Conservation (phyloP, 176 grass and related monocot genomes). For the Bolboschoenus planiculmis region DNA sequence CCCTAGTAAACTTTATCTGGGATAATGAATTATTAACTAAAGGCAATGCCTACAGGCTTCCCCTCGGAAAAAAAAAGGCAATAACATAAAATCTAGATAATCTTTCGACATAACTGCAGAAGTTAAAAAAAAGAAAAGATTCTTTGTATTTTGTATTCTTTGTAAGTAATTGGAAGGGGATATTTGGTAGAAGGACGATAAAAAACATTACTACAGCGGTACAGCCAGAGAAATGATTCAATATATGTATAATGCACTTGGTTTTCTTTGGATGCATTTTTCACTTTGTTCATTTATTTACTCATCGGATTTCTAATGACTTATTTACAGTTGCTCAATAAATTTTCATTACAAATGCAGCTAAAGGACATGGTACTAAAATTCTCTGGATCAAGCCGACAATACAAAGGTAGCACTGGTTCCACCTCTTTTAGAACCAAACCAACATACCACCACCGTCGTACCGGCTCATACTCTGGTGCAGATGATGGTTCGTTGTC, state of each 20-base stretch:
- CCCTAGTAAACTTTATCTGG: not conserved
- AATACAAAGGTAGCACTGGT: constrained; percentile 40
- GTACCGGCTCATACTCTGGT: constrained; percentile 34
- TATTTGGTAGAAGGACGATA: not conserved
- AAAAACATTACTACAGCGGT: not conserved
- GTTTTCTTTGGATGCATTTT: not conserved
- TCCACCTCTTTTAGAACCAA: constrained; percentile 31
- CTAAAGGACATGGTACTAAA: constrained; percentile 98
- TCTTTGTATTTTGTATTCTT: too few relatives aligned
- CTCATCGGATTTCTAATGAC: not conserved
- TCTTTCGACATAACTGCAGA: not conserved
- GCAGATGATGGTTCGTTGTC: constrained; percentile 44
- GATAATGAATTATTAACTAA: not conserved
- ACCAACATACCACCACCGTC: constrained; percentile 31
- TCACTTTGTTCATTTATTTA: not conserved
- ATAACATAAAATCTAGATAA: not conserved
- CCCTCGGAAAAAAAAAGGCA: too few relatives aligned
- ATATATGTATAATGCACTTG: not conserved
- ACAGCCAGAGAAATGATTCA: not conserved
- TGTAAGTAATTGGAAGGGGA: too few relatives aligned
- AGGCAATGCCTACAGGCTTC: too few relatives aligned
- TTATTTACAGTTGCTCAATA: not conserved
- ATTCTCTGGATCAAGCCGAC: constrained; percentile 77
- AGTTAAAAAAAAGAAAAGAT: not conserved
- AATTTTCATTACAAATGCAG: constrained; percentile 36